A percentile compares a stretch with the other conserved stretches of the same genome.
These are phyloP conservation scores for Candida xyloterini DNA, from an alignment of 805 yeast genomes.

Conservation along the genomic window DNA sequence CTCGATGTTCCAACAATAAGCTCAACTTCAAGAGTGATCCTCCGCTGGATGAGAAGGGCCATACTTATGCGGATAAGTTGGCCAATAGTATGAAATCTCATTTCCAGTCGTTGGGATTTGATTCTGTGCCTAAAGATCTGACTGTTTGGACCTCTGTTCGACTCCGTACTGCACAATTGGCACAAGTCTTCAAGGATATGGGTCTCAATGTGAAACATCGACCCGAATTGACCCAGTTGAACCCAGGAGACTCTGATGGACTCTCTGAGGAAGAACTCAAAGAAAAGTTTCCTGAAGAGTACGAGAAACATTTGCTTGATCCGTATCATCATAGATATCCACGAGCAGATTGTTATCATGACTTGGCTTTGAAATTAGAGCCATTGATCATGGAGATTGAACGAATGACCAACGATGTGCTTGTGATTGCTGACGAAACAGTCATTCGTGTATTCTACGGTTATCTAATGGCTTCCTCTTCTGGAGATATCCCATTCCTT, in stretches of 20 bases:
- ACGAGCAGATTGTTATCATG: conserved; percentile 93
- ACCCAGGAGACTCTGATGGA: conserved; percentile 84
- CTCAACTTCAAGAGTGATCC: conserved; percentile 73
- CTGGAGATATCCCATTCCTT: conserved; percentile 78
- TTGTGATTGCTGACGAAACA: conserved; percentile 91
- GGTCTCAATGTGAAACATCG: conserved; percentile 71
- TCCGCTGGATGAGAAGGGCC: conserved; percentile 72
- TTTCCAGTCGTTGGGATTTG: conserved; percentile 20
- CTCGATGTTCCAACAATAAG: conserved; percentile 66
- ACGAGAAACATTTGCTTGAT: conserved; percentile 59
- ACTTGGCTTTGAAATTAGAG: conserved; percentile 89
- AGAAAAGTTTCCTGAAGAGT: conserved; percentile 65
- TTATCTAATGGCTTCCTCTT: conserved; percentile 88
- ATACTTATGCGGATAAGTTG: conserved; percentile 60
- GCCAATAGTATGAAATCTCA: conserved; percentile 50
- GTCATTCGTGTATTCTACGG: conserved; percentile 89
- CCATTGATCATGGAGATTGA: conserved; percentile 93
- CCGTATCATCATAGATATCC: conserved; percentile 93
- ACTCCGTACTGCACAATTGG: conserved; percentile 77
- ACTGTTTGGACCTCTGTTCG: conserved; percentile 96
- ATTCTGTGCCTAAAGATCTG: conserved; percentile 37
- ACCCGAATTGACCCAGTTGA: conserved; percentile 79
- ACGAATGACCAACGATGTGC: conserved; percentile 79
- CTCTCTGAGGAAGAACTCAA: conserved; percentile 59
- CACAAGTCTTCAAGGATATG: conserved; percentile 57